These are phyloP conservation scores for Annulohypoxylon moriforme DNA, from an alignment of 495 filamentous ascomycete genomes.

Conservation along the genomic window DNA sequence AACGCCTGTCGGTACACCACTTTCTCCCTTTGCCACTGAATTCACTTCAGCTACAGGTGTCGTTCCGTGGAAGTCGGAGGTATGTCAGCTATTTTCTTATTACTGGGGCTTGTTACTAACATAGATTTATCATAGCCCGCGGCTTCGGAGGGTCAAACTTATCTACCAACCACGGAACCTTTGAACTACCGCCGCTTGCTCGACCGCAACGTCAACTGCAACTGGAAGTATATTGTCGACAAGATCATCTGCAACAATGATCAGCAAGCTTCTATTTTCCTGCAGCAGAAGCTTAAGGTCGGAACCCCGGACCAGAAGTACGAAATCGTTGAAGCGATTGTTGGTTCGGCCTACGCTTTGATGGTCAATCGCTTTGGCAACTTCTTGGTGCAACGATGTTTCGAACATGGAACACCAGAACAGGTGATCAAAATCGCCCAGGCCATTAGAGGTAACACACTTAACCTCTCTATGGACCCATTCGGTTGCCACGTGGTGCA, in stretches of 20 bases:
- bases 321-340: slow-evolving; percentile 96
- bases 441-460: slow-evolving; percentile 92
- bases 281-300: slow-evolving; percentile 99
- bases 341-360: slow-evolving; percentile 91
- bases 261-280: slow-evolving; percentile 97
- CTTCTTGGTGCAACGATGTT: slow-evolving; percentile 97
- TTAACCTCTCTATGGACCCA: slow-evolving; percentile 95
- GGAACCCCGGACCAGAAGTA: slow-evolving; percentile 95
- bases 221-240: slow-evolving; percentile 99
- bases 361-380: slow-evolving; percentile 99
- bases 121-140: slow-evolving; percentile 48
- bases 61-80: slow-evolving; percentile 65
- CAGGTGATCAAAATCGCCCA: slow-evolving; percentile 96
- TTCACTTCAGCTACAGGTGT: slow-evolving; percentile 66
- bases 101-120: slow-evolving; percentile 18
- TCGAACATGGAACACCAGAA: slow-evolving; percentile 95
- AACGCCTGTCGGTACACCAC: slow-evolving; percentile 77
- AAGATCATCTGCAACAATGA: slow-evolving; percentile 99
- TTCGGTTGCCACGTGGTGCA: slow-evolving; percentile 99
- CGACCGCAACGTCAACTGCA: slow-evolving; percentile 95
- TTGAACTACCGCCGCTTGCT: slow-evolving; percentile 95
- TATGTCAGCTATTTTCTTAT: slow-evolving; percentile 43
- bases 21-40: slow-evolving; percentile 87
- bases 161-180: slow-evolving; percentile 89
- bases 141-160: slow-evolving; percentile 74